Conservation (phyloP, 768 basidiomycete species). For the Phylloporus sp. region DNA sequence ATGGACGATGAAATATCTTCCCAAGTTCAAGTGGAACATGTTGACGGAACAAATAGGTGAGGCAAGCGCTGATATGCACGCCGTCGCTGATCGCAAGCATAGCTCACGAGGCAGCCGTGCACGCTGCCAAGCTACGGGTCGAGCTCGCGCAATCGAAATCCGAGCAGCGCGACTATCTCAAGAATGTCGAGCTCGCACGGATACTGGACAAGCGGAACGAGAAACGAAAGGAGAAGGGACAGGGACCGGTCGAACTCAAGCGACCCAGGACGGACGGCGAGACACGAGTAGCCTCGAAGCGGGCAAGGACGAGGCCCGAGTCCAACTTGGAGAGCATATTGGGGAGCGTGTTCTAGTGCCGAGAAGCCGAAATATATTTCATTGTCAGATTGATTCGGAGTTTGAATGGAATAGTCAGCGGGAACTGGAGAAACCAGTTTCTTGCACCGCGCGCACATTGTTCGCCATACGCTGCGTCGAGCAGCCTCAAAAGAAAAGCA, state of each 20-base stretch:
- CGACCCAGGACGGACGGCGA: constrained; percentile 12
- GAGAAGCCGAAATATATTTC: constrained; percentile 9
- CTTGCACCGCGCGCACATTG: constrained; percentile 62
- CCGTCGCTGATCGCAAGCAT: constrained; percentile 10
- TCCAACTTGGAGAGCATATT: constrained; percentile 42
- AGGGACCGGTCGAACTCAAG: constrained; percentile 36
- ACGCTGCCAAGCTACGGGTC: constrained; percentile 82
- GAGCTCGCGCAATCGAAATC: constrained; percentile 82
- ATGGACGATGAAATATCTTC: constrained; percentile 99
- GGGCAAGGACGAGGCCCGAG: constrained; percentile 4
- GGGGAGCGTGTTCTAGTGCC: constrained; percentile 45
- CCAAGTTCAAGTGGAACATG: constrained; percentile 99
- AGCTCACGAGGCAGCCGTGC: constrained; percentile 93
- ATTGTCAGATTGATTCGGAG: constrained; percentile 25
- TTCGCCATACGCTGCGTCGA: constrained; percentile 37
- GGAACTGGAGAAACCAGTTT: too few relatives aligned
- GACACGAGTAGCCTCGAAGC: constrained; percentile 12
- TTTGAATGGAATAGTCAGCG: constrained; percentile 7
- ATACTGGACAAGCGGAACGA: constrained; percentile 78
- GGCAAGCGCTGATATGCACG: constrained; percentile 24
- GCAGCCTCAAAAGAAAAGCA: constrained; percentile 33
- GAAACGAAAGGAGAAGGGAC: constrained; percentile 55
- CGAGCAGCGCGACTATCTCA: constrained; percentile 91
- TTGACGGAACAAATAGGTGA: constrained; percentile 95
- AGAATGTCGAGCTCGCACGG: constrained; percentile 88